These are phyloP conservation scores for Nissolia schottii DNA, from an alignment of 306 rosid genomes.

Conservation along the genomic window DNA sequence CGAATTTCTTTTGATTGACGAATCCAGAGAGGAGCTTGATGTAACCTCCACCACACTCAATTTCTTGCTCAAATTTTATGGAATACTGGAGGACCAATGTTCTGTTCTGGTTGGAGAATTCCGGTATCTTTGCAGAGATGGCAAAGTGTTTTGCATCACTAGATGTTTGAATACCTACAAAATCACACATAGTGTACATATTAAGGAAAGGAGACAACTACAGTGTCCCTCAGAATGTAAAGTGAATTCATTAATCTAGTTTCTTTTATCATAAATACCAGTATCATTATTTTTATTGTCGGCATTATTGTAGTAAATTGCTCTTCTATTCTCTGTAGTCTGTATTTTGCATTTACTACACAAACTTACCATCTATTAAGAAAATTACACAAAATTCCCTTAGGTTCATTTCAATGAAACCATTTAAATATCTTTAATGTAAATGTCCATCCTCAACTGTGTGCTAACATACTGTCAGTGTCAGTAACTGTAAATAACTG, in stretches of 20 bases:
- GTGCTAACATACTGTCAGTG: not conserved
- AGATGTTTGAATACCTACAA: conserved; percentile 80
- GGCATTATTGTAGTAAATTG: not conserved
- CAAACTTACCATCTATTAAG: not conserved
- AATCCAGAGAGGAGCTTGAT: conserved; percentile 88
- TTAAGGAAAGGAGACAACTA: not conserved
- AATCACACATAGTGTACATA: not conserved
- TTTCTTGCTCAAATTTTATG: conserved; percentile 84
- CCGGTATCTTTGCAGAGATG: conserved; percentile 85
- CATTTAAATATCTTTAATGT: not conserved
- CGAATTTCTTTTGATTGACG: conserved; percentile 94
- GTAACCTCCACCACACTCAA: conserved; percentile 98
- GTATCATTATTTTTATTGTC: not conserved
- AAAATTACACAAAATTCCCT: not conserved
- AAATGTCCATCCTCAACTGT: not conserved
- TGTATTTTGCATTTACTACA: not conserved
- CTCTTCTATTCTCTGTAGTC: not conserved
- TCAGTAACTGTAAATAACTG: not conserved
- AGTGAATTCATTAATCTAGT: not conserved
- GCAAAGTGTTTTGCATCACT: conserved; percentile 90
- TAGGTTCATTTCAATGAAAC: too few species aligned
- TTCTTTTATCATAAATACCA: not conserved
- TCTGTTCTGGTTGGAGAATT: conserved; percentile 73
- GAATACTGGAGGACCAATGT: conserved; percentile 92
- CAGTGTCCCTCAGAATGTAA: not conserved